A percentile compares a stretch with the other conserved stretches of the same genome.
These are phyloP conservation scores for Lachnellula subtilissima DNA, from an alignment of 2,329 filamentous ascomycete genomes.

Conservation along the genomic window DNA sequence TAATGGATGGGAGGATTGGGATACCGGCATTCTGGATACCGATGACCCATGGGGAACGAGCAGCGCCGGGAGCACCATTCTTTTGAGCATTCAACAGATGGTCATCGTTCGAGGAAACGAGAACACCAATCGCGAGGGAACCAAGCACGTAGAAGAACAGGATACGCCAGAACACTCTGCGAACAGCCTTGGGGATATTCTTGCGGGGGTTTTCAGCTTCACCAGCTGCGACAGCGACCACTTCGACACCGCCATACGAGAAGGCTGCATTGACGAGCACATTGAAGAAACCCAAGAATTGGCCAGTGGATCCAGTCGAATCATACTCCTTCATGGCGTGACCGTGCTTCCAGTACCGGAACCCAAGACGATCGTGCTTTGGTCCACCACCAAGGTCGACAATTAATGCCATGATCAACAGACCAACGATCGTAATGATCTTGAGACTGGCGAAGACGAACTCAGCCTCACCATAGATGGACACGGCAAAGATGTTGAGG, in stretches of 20 bases:
- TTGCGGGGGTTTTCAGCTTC: conserved; percentile 61
- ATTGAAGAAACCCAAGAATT: conserved; percentile 46
- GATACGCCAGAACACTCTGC: conserved; percentile 56
- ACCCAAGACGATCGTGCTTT: conserved; percentile 55
- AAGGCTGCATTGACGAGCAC: conserved; percentile 43
- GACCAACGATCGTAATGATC: conserved; percentile 50
- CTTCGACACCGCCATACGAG: conserved; percentile 46
- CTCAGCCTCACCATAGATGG: conserved; percentile 54
- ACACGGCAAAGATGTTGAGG: conserved; percentile 52
- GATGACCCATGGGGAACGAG: conserved; percentile 64
- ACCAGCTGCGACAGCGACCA: conserved; percentile 52
- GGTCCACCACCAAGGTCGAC: conserved; percentile 53
- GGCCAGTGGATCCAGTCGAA: conserved; percentile 47
- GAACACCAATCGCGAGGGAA: conserved; percentile 43
- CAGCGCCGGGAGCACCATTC: conserved; percentile 43
- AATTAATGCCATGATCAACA: conserved; percentile 48
- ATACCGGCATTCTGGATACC: conserved; percentile 65
- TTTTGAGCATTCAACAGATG: conserved; percentile 8
- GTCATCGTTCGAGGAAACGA: conserved; percentile 34
- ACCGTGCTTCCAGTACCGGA: conserved; percentile 57
- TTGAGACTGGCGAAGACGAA: conserved; percentile 55
- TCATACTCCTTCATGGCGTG: conserved; percentile 38
- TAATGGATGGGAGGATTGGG: conserved; percentile 61
- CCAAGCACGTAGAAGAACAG: conserved; percentile 58
- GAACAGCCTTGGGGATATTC: conserved; percentile 60